Evolutionary conservation across 805 yeast genomes (phyloP).

Genomic region (Candida alai): DNA sequence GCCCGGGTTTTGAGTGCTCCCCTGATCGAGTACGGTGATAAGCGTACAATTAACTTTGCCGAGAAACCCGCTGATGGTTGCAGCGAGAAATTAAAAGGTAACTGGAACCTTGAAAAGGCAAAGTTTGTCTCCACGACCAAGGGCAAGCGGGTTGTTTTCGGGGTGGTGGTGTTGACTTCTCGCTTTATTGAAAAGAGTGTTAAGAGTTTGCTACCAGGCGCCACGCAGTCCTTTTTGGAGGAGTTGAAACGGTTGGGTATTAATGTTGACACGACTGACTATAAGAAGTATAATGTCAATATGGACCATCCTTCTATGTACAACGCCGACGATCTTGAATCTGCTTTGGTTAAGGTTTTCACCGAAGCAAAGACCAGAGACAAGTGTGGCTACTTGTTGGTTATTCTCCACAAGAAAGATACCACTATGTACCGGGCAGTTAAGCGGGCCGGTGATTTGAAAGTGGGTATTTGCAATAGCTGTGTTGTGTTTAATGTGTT

Average conservation of each 20-base stretch:
- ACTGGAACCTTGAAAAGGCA: slow-evolving; percentile 9
- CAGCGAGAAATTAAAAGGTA: slow-evolving; percentile 8
- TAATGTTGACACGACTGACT: slow-evolving; percentile 1
- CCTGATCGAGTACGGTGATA: slow-evolving; percentile 6
- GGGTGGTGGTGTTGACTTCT: slow-evolving; percentile 6
- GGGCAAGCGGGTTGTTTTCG: slow-evolving; percentile 5
- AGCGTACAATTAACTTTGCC: slow-evolving; percentile 1
- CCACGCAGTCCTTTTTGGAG: slow-evolving; percentile 6
- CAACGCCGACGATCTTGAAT: slow-evolving; percentile 6
- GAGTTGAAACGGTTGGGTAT: slow-evolving; percentile 9
- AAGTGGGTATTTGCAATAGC: slow-evolving; percentile 9
- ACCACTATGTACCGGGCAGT: slow-evolving; percentile 7
- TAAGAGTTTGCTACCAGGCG: slow-evolving; percentile 6
- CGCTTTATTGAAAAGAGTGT: slow-evolving; percentile 1
- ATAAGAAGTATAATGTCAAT: slow-evolving; percentile 6
- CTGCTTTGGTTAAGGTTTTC: background rate
- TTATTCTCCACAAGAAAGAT: slow-evolving; percentile 8
- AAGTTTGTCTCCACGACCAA: slow-evolving; percentile 6
- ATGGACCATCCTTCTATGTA: slow-evolving; percentile 1
- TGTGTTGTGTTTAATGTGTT: slow-evolving; percentile 9
- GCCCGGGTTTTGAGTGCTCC: slow-evolving; percentile 10
- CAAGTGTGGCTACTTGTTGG: slow-evolving; percentile 9
- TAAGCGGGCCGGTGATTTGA: slow-evolving; percentile 10
- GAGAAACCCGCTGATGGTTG: slow-evolving; percentile 7
- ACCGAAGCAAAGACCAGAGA: slow-evolving; percentile 5